Percentiles rank a stretch among this genome's conserved stretches.
These are phyloP conservation scores for Prunus armeniaca DNA, from an alignment of 306 rosid genomes.

Conservation along the genomic window DNA sequence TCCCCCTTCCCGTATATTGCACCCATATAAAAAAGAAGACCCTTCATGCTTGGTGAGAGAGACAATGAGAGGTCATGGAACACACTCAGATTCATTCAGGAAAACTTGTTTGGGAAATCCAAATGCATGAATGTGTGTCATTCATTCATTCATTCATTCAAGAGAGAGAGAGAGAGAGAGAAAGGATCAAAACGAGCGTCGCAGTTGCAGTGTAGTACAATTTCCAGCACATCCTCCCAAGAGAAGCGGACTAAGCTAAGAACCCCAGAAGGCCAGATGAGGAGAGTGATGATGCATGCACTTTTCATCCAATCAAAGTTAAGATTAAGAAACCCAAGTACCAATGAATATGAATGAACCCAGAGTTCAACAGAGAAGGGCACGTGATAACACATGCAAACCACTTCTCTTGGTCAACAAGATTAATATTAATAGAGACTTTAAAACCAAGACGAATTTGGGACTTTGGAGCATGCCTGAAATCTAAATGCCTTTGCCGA, in stretches of 20 bases:
- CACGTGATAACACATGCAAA: slow-evolving; percentile 9
- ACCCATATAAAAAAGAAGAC: no score
- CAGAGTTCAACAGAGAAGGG: neutral
- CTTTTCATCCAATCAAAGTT: neutral
- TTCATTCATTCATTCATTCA: no score
- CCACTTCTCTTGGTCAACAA: neutral
- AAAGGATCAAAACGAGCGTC: neutral
- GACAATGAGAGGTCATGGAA: neutral
- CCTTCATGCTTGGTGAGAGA: no score
- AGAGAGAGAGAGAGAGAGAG: neutral
- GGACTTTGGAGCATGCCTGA: slow-evolving; percentile 5
- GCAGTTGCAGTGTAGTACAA: neutral
- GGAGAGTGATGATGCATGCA: neutral
- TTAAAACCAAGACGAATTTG: neutral
- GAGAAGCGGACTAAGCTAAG: neutral
- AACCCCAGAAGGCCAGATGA: neutral
- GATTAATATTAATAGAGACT: neutral
- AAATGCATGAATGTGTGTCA: neutral
- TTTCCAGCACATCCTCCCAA: neutral
- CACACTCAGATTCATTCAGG: neutral
- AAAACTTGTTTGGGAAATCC: neutral
- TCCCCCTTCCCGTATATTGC: no score
- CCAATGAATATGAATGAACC: neutral
- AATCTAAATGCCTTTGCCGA: neutral
- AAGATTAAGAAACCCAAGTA: neutral